Evolutionary conservation across 2,329 filamentous ascomycete species (phyloP), one percentile per base, ranked within the genome.

Genomic region (Phyllosticta capitalensis): DNA sequence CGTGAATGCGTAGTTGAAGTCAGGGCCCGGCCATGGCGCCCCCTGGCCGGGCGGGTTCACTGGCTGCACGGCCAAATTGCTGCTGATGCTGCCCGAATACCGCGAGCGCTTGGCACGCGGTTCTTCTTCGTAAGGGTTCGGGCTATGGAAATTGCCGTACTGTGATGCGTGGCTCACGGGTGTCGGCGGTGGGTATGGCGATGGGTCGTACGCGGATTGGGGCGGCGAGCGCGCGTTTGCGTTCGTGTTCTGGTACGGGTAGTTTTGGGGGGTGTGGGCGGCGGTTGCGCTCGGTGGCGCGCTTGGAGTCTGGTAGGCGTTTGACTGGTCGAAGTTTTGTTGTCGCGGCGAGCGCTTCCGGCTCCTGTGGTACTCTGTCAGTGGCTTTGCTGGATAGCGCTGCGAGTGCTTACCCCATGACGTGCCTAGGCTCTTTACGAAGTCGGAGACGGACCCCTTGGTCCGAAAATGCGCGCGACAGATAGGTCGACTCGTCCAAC

Each of bases 371-470:
- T n/a, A 22, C 5, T 10, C 14, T 22, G 30, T 45, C 9, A 20
- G 22, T 12, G 33, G 9, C 9, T 5, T 48, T 17, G 12, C 30
- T 38, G 10, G 50, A 52, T 12, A 14, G 30, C 12, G 10, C 7
- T 12, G 30, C 10, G 9, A 12, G 9, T 45, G 20, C 21, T 51
- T 38, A 63, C 45, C 60, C 57, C 62, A 67, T 67, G 61, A 68
- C 65, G 12, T 67, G 65, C 45, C 89, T 81, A 52, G 89, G 87
- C 71, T 95, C 90, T 70, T 95, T 95, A 58, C 90, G 84, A 53
- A 95, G 80, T 56, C 90, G 82, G 30, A 96, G 76, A 56, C 90
- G 86, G 14, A 95, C 89, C 9, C 91, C 91, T 70, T 95, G 90
- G 66, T 95, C 90, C 64, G 88, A 88, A 71, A 96, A 92, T 0